Evolutionary conservation across 2,329 filamentous ascomycete genomes (phyloP).

Genomic region (Trichoderma sp.): DNA sequence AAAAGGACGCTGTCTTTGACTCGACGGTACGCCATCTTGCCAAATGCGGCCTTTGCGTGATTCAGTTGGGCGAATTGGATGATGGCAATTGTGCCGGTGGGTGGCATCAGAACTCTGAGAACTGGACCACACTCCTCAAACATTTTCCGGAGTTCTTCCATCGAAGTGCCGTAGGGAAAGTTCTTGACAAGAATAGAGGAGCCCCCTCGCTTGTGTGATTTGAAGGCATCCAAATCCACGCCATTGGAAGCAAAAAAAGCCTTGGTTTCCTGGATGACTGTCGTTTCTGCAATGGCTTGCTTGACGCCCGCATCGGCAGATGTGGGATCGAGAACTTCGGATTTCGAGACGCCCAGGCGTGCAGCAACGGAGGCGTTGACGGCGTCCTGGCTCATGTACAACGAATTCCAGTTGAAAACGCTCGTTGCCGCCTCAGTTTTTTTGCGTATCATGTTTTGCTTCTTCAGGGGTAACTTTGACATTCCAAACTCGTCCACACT

Average conservation of each 20-base stretch:
- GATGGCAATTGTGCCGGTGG: slow-evolving; percentile 89
- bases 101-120: slow-evolving; percentile 82
- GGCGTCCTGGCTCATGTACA: slow-evolving; percentile 98
- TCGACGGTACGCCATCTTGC: slow-evolving; percentile 80
- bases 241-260: slow-evolving; percentile 84
- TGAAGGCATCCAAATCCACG: slow-evolving; percentile 90
- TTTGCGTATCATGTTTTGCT: slow-evolving; percentile 85
- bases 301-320: slow-evolving; percentile 92
- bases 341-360: slow-evolving; percentile 84
- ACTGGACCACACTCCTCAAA: slow-evolving; percentile 86
- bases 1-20: slow-evolving; percentile 90
- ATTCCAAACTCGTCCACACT: slow-evolving; percentile 85
- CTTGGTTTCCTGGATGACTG: slow-evolving; percentile 95
- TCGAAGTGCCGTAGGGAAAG: slow-evolving; percentile 78
- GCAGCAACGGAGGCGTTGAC: slow-evolving; percentile 87
- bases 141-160: slow-evolving; percentile 73
- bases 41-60: slow-evolving; percentile 81
- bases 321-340: slow-evolving; percentile 90
- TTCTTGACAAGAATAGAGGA: slow-evolving; percentile 91
- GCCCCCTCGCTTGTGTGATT: slow-evolving; percentile 78
- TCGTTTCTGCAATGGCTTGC: slow-evolving; percentile 94
- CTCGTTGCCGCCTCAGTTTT: slow-evolving; percentile 75
- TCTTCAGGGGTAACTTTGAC: slow-evolving; percentile 89
- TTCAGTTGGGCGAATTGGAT: slow-evolving; percentile 79
- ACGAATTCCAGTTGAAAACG: slow-evolving; percentile 96